Evolutionary conservation across 257 asterid genomes (phyloP), one percentile per base, ranked within the genome.

Genomic region (Schizonepeta tenuifolia): DNA sequence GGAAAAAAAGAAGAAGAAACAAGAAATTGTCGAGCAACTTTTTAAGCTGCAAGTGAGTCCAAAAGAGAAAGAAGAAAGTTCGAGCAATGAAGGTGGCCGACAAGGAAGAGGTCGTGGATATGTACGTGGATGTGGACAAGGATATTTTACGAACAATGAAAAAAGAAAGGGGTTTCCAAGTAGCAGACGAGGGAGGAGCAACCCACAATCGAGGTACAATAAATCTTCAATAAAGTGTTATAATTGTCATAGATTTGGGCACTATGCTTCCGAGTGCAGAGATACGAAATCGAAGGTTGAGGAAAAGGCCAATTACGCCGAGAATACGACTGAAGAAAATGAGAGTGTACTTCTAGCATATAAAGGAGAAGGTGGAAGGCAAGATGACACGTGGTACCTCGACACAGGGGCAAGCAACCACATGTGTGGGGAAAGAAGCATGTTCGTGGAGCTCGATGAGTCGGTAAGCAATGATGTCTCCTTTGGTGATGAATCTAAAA

Each of bases 381-480:
- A 49, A 35, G 18, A 38, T 38, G 35, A 49, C 12, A 10, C 41
- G 2, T 71, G 69, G 60, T 71, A 71, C 35, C 49, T 43, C n/a
- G 69, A 70, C 36, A 40, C 57, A 2, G 20, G 56, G 2, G 11
- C 54, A 15, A 72, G 65, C 54, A 61, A 53, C 14, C 71, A 73
- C 5, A 73, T 65, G 18, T 36, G 67, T 9, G 56, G 44, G 6
- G 5, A 73, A 15, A 64, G 51, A 15, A 53, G 6, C 8, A 50
- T 63, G 66, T 73, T 64, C 2, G 22, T 54, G 66, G 46, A 46
- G 33, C 49, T 64, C 1, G 56, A 63, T n/a, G 59, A 50, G 6
- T 20, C 47, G 7, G 65, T 55, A 18, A 40, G 55, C 13, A 65
- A 46, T 2, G 36, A 54, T 12, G 51, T 70, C 7, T 40, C 44